Percentiles rank a stretch among this genome's conserved stretches.
These are phyloP conservation scores for Sugiyamaella smithiae DNA, from an alignment of 805 yeast species.

Conservation along the genomic window DNA sequence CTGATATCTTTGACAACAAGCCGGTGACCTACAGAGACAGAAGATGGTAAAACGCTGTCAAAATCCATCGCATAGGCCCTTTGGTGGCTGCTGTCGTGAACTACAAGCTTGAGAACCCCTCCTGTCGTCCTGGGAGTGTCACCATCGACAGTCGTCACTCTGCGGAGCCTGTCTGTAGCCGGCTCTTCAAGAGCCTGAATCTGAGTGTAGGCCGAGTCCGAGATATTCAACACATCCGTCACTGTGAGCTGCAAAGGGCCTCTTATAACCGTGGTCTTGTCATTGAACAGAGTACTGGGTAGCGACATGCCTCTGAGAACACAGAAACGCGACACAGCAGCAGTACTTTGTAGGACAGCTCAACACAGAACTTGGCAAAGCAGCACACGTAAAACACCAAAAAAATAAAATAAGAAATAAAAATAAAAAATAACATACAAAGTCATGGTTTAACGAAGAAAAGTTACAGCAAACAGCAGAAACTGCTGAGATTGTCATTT, in stretches of 20 bases:
- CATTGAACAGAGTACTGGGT: too few relatives aligned
- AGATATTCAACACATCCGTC: slow-evolving; percentile 16
- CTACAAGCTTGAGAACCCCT: slow-evolving; percentile 15
- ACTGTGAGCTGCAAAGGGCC: not conserved
- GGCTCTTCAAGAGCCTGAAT: slow-evolving; percentile 18
- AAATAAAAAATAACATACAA: too few relatives aligned
- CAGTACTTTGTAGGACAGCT: too few relatives aligned
- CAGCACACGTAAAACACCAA: too few relatives aligned
- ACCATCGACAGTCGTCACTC: not conserved
- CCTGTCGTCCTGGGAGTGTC: slow-evolving; percentile 5
- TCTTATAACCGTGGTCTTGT: not conserved
- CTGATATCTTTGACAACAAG: slow-evolving; percentile 9
- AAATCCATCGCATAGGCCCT: slow-evolving; percentile 12
- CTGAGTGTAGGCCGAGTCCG: slow-evolving; percentile 32
- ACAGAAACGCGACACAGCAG: too few relatives aligned
- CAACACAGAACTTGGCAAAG: too few relatives aligned
- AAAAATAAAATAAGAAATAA: too few relatives aligned
- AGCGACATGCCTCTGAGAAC: too few relatives aligned
- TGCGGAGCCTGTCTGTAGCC: slow-evolving; percentile 8
- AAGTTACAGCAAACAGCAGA: too few relatives aligned
- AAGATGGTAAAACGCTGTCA: slow-evolving; percentile 8
- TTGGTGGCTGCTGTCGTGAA: slow-evolving; percentile 22
- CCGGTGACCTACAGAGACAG: not conserved
- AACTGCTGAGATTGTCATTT: too few relatives aligned
- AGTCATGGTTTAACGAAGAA: too few relatives aligned